phyloP scores from a whole-genome alignment of 495 filamentous ascomycete genomes.

The Clohesyomyces aquaticus region DNA sequence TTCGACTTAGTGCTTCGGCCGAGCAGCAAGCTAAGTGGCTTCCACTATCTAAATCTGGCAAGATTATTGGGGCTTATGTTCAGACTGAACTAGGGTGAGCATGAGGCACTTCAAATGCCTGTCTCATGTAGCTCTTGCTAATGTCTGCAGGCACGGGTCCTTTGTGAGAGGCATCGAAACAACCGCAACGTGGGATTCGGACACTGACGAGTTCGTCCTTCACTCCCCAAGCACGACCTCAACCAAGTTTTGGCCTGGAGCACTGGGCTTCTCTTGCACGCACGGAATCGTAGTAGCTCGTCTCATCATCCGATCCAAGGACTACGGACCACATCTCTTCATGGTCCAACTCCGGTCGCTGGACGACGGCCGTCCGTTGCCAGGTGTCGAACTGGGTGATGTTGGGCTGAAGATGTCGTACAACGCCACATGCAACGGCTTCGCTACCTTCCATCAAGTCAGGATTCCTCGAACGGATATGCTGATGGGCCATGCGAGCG shows the following conservation, averaged over 20 bases:
- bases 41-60: too few relatives aligned
- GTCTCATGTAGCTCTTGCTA: too few relatives aligned
- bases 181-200: constrained; percentile 68
- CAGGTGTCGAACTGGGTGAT: constrained; percentile 71
- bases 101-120: too few relatives aligned
- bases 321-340: constrained; percentile 73
- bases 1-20: too few relatives aligned
- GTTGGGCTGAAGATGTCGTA: constrained; percentile 78
- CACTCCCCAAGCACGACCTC: constrained; percentile 69
- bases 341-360: constrained; percentile 73
- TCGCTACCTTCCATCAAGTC: constrained; percentile 70
- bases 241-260: constrained; percentile 81
- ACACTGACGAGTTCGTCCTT: constrained; percentile 70
- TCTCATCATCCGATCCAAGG: constrained; percentile 64
- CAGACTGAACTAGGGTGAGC: constrained; percentile 78
- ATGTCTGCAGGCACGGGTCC: constrained; percentile 73
- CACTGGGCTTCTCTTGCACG: constrained; percentile 71
- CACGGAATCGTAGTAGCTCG: constrained; percentile 78
- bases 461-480: constrained; percentile 71
- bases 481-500: too few relatives aligned
- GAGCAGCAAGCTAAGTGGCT: too few relatives aligned
- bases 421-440: constrained; percentile 77
- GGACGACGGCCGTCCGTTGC: constrained; percentile 69
- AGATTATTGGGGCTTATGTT: constrained; percentile 74
- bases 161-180: constrained; percentile 77